Evolutionary conservation across 1,284 basidiomycete species (phyloP).

Genomic region (Hymenochaete sp.): DNA sequence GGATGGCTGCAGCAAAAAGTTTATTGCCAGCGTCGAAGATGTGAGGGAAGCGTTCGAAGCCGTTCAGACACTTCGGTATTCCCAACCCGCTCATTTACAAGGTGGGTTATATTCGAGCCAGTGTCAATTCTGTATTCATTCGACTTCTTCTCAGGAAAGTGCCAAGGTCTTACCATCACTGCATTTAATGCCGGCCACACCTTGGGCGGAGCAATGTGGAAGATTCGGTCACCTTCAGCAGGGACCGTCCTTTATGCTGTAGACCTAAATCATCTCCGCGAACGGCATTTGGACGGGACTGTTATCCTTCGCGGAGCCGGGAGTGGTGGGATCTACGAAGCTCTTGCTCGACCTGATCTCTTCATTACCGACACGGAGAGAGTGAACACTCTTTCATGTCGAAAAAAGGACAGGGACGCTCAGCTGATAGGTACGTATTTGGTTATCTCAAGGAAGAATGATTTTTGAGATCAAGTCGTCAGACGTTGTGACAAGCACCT

Average conservation of each 20-base stretch:
- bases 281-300: slow-evolving; percentile 93
- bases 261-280: slow-evolving; percentile 93
- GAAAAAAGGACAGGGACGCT: slow-evolving; percentile 86
- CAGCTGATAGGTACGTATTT: slow-evolving; percentile 67
- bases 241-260: slow-evolving; percentile 96
- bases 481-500: slow-evolving; percentile 83
- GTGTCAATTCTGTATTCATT: slow-evolving; percentile 8
- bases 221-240: slow-evolving; percentile 92
- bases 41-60: slow-evolving; percentile 93
- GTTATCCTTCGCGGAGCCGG: slow-evolving; percentile 64
- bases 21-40: slow-evolving; percentile 71
- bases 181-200: slow-evolving; percentile 96
- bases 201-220: slow-evolving; percentile 97
- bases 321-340: slow-evolving; percentile 75
- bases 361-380: slow-evolving; percentile 92
- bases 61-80: slow-evolving; percentile 88
- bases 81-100: slow-evolving; percentile 91
- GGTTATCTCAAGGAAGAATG: neutral
- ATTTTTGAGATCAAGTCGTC: slow-evolving; percentile 15
- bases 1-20: slow-evolving; percentile 37
- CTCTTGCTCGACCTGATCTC: slow-evolving; percentile 81
- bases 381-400: slow-evolving; percentile 72
- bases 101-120: slow-evolving; percentile 40
- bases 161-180: slow-evolving; percentile 88
- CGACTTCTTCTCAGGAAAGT: slow-evolving; percentile 53